Percentiles rank a stretch among this genome's conserved stretches.
phyloP scores from a whole-genome alignment of 2,329 filamentous ascomycete genomes.

The Cephalotrichum gorgonifer region DNA sequence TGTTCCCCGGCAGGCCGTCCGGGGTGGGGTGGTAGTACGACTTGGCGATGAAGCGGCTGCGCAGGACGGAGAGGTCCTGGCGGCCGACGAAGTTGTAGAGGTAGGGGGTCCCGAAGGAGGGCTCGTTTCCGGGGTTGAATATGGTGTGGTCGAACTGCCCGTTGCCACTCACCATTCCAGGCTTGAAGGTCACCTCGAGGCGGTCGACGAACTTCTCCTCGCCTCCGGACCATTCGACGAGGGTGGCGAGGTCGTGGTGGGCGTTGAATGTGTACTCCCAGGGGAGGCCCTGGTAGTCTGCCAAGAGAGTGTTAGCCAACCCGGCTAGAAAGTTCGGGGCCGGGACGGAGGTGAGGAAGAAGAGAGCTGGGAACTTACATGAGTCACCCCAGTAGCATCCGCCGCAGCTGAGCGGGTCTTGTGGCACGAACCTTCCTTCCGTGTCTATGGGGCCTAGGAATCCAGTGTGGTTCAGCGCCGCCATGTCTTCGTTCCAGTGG shows the following conservation, averaged over 20 bases:
- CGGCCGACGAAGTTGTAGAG: slow-evolving; percentile 58
- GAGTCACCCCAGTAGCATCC: slow-evolving; percentile 57
- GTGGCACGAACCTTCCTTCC: slow-evolving; percentile 36
- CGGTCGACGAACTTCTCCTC: slow-evolving; percentile 41
- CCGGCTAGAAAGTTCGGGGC: not conserved
- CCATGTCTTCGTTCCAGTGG: slow-evolving; percentile 54
- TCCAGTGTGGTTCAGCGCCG: slow-evolving; percentile 49
- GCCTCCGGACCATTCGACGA: slow-evolving; percentile 47
- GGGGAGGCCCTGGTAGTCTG: slow-evolving; percentile 46
- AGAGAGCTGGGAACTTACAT: slow-evolving; percentile 18
- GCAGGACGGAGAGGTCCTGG: slow-evolving; percentile 49
- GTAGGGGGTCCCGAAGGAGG: slow-evolving; percentile 56
- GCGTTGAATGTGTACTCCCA: slow-evolving; percentile 63
- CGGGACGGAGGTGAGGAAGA: not conserved
- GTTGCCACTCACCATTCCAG: slow-evolving; percentile 29
- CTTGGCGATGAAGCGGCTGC: slow-evolving; percentile 48
- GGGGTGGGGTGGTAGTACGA: slow-evolving; percentile 45
- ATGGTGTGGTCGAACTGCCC: slow-evolving; percentile 41
- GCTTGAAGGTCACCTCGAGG: slow-evolving; percentile 50
- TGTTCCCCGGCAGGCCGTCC: slow-evolving; percentile 56
- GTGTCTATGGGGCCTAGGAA: slow-evolving; percentile 53
- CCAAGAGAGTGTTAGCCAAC: not conserved
- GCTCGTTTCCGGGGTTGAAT: slow-evolving; percentile 60
- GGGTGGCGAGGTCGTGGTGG: slow-evolving; percentile 51
- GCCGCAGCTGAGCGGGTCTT: slow-evolving; percentile 48